Evolutionary conservation across 768 basidiomycete genomes (phyloP).

Genomic region (Collybia sp.): DNA sequence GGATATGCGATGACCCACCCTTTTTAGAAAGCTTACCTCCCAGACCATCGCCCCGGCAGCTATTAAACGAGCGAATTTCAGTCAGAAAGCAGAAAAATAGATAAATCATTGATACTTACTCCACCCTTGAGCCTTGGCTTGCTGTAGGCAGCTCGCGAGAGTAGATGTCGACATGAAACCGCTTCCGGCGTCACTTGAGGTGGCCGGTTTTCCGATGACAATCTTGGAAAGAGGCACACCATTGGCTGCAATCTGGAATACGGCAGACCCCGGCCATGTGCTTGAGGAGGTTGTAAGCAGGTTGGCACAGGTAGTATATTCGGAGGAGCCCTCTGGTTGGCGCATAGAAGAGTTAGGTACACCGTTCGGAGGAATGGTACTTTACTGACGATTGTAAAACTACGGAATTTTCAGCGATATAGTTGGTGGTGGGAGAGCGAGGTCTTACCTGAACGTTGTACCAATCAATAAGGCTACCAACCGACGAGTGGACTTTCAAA

Average conservation of each 20-base stretch:
- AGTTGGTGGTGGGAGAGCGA: constrained; percentile 3
- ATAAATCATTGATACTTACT: constrained; percentile 37
- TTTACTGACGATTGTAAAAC: constrained; percentile 41
- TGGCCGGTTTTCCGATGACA: constrained; percentile 73
- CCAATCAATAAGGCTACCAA: constrained; percentile 63
- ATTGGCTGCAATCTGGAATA: constrained; percentile 53
- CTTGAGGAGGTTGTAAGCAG: constrained; percentile 56
- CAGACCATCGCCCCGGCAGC: constrained; percentile 34
- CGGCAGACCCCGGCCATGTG: constrained; percentile 57
- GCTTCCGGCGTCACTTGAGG: constrained; percentile 44
- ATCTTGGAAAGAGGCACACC: constrained; percentile 61
- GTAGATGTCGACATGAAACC: constrained; percentile 58
- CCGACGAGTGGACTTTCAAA: constrained; percentile 43
- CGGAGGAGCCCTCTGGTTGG: constrained; percentile 48
- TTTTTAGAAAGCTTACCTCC: constrained; percentile 17
- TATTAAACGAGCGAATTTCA: constrained; percentile 6
- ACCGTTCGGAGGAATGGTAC: not conserved
- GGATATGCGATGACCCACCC: not conserved
- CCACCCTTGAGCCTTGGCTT: constrained; percentile 66
- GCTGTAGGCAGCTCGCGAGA: constrained; percentile 53
- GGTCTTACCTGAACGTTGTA: constrained; percentile 47
- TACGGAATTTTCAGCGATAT: constrained; percentile 9
- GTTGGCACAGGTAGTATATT: constrained; percentile 59
- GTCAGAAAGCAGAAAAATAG: constrained; percentile 2
- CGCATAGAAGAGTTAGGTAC: constrained; percentile 3